Evolutionary conservation across 139 green algal genomes (phyloP).

Genomic region (Penium margaritaceum): DNA sequence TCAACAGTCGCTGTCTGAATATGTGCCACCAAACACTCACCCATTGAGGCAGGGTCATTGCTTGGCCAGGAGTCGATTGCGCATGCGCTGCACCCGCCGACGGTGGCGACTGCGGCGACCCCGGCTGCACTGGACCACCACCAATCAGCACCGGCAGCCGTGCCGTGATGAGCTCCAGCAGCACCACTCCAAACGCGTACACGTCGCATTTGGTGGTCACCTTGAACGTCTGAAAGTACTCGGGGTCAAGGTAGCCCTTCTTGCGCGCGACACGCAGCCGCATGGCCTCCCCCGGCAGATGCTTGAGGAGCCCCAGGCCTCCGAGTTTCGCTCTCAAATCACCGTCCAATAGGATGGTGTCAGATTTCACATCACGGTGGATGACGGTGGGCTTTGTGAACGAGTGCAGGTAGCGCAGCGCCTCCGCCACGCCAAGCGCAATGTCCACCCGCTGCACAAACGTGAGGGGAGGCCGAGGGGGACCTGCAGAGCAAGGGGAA

Average conservation of each 20-base stretch:
- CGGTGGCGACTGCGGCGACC: not conserved
- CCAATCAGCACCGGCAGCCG: slow-evolving; percentile 13
- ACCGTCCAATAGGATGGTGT: slow-evolving; percentile 51
- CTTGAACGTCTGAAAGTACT: slow-evolving; percentile 9
- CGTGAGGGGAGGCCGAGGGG: slow-evolving; percentile 1
- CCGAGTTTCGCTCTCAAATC: not conserved
- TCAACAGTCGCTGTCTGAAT: not conserved
- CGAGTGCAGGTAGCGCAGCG: slow-evolving; percentile 41
- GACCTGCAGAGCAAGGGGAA: too few species aligned
- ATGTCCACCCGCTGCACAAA: not conserved
- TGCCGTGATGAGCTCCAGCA: slow-evolving; percentile 18
- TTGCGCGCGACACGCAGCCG: not conserved
- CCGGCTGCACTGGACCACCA: too few species aligned
- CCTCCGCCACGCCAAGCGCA: slow-evolving; percentile 10
- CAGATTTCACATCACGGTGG: slow-evolving; percentile 52
- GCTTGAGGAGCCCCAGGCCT: not conserved
- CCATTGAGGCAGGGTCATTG: slow-evolving; percentile 1
- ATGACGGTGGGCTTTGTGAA: slow-evolving; percentile 25
- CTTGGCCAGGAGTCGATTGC: not conserved
- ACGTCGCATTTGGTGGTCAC: slow-evolving; percentile 1
- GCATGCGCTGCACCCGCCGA: not conserved
- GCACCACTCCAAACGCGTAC: slow-evolving; percentile 15
- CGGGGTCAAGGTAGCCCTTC: slow-evolving; percentile 3
- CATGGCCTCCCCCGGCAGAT: not conserved
- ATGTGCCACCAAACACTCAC: too few species aligned